These are phyloP conservation scores for Epichloe typhina DNA, from an alignment of 2,329 filamentous ascomycete species.

Conservation along the genomic window DNA sequence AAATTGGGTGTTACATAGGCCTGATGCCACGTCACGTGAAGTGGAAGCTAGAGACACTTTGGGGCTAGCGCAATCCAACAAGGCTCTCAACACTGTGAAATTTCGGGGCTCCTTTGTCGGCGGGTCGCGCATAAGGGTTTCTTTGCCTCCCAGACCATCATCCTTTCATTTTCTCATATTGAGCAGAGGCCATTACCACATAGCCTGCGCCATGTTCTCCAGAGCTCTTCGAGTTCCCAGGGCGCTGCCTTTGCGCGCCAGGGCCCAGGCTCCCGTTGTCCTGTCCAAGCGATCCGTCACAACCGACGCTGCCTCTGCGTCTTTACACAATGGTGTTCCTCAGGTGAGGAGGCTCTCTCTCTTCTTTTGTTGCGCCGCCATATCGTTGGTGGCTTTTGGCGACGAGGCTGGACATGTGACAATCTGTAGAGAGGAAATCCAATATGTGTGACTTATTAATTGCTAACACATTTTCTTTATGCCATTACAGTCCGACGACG, in stretches of 20 bases:
- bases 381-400: constrained; percentile 7
- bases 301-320: constrained; percentile 85
- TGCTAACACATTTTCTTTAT: constrained; percentile 9
- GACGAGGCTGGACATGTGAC: too few species aligned
- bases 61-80: constrained; percentile 25
- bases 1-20: background rate
- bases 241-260: constrained; percentile 43
- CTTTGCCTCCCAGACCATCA: constrained; percentile 15
- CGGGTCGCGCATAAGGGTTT: constrained; percentile 14
- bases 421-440: background rate
- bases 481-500: constrained; percentile 65
- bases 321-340: constrained; percentile 63
- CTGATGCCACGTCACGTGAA: constrained; percentile 14
- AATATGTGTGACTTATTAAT: background rate
- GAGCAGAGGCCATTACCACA: constrained; percentile 19
- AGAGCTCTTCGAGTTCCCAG: constrained; percentile 51
- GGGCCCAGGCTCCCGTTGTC: constrained; percentile 29
- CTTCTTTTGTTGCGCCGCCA: background rate
- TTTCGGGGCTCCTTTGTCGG: constrained; percentile 23
- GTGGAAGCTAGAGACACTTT: constrained; percentile 10
- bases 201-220: constrained; percentile 48
- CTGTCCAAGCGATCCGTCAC: constrained; percentile 65
- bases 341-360: constrained; percentile 21
- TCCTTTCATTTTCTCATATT: constrained; percentile 13
- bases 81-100: constrained; percentile 32